These are phyloP conservation scores for Arthrobotrys pseudoclavata DNA, from an alignment of 2,329 filamentous ascomycete species.

Conservation along the genomic window DNA sequence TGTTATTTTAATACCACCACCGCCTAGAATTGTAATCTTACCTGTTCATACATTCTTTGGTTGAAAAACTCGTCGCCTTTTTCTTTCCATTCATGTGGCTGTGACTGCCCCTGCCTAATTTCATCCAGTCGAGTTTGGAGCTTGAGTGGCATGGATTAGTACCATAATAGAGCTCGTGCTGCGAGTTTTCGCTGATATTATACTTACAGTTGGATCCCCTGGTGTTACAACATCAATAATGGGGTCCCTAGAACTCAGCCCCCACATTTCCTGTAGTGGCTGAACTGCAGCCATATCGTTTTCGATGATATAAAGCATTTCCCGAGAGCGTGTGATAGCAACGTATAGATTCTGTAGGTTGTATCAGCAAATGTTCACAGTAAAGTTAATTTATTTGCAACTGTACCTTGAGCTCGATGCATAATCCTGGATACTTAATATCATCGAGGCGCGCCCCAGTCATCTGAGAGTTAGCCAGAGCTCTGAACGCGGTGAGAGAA, in stretches of 20 bases:
- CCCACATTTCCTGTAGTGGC: conserved; percentile 36
- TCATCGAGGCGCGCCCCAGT: conserved; percentile 11
- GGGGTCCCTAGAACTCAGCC: neutral
- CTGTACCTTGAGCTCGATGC: conserved; percentile 29
- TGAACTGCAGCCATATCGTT: neutral
- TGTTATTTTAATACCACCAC: neutral
- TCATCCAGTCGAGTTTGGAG: conserved; percentile 24
- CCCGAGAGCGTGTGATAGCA: conserved; percentile 28
- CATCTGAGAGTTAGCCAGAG: conserved; percentile 30
- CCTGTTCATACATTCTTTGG: conserved; percentile 33
- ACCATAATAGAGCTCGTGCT: neutral
- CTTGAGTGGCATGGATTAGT: neutral
- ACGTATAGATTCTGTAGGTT: conserved; percentile 52
- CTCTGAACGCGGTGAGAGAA: conserved; percentile 27
- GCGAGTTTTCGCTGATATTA: neutral
- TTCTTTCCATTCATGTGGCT: conserved; percentile 16
- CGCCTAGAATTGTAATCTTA: neutral
- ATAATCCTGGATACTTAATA: conserved; percentile 28
- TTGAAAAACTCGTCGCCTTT: conserved; percentile 34
- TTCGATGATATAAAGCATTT: conserved; percentile 37
- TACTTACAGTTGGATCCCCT: conserved; percentile 26
- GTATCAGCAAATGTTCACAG: too few relatives aligned
- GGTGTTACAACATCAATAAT: conserved; percentile 12
- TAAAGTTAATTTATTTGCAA: too few relatives aligned
- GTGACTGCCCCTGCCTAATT: conserved; percentile 15